Evolutionary conservation across 345 rosid genomes (phyloP).

Genomic region (Conringia planisiliqua): DNA sequence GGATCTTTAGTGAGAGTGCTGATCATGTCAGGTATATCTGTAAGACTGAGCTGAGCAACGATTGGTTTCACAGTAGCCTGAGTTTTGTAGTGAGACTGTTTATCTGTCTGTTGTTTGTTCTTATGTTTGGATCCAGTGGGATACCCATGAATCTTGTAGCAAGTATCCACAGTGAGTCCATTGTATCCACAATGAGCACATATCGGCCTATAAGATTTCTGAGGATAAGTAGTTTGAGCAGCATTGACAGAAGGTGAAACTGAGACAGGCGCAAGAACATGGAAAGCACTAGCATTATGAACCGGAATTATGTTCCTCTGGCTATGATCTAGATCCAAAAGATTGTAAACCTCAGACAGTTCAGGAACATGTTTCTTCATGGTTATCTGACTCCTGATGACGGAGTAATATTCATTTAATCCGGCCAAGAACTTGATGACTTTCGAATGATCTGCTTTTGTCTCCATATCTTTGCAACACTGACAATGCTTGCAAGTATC

Average conservation of each 20-base stretch:
- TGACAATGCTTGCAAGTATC: accelerated
- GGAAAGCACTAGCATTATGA: background rate
- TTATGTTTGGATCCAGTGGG: background rate
- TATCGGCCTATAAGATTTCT: background rate
- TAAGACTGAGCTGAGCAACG: background rate
- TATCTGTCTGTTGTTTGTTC: too few species aligned
- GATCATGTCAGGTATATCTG: background rate
- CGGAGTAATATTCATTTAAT: background rate
- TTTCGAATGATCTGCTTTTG: accelerated
- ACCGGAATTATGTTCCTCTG: accelerated
- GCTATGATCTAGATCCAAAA: background rate
- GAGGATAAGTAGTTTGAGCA: background rate
- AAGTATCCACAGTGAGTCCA: background rate
- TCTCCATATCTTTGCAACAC: accelerated
- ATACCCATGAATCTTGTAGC: background rate
- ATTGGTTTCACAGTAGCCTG: background rate
- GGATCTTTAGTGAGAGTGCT: background rate
- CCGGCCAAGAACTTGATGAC: background rate
- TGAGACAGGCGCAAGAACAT: background rate
- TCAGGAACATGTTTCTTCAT: background rate
- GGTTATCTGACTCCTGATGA: background rate
- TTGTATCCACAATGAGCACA: background rate
- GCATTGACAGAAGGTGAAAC: background rate
- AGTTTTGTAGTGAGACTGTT: too few species aligned
- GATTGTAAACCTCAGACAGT: background rate